Conservation (phyloP, 805 yeast genomes). For the Wickerhamiella alocasiicola region DNA sequence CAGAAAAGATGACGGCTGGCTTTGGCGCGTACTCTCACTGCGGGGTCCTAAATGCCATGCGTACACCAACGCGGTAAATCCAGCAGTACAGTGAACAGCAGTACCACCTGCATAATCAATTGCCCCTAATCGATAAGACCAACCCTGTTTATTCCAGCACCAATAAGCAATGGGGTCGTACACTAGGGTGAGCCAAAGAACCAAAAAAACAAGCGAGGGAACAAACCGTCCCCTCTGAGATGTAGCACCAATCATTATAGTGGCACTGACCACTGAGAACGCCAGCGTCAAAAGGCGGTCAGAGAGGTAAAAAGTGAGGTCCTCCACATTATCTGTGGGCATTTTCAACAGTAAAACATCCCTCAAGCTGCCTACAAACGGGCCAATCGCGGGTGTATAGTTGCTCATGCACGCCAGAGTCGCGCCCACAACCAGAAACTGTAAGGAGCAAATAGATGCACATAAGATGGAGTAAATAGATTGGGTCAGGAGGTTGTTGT, state of each 20-base stretch:
- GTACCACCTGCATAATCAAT: constrained; percentile 71
- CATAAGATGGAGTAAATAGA: constrained; percentile 55
- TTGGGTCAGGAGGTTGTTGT: constrained; percentile 53
- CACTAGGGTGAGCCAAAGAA: constrained; percentile 58
- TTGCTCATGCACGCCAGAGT: constrained; percentile 39
- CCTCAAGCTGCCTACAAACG: constrained; percentile 43
- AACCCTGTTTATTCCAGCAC: constrained; percentile 62
- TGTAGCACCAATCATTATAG: constrained; percentile 59
- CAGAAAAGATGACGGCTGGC: constrained; percentile 53
- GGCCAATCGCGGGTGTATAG: constrained; percentile 22
- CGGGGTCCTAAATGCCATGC: constrained; percentile 55
- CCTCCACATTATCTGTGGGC: constrained; percentile 21
- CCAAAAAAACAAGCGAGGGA: constrained; percentile 57
- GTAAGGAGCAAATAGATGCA: constrained; percentile 45
- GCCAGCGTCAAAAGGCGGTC: constrained; percentile 43
- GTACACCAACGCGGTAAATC: constrained; percentile 59
- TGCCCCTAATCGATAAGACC: constrained; percentile 49
- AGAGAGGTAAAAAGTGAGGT: constrained; percentile 25
- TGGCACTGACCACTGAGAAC: constrained; percentile 54
- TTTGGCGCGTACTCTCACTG: constrained; percentile 30
- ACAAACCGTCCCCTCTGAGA: constrained; percentile 60
- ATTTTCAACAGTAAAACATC: constrained; percentile 41
- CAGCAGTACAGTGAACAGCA: constrained; percentile 61
- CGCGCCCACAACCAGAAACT: constrained; percentile 61
- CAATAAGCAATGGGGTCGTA: constrained; percentile 64